A percentile compares a stretch with the other conserved stretches of the same genome.
Evolutionary conservation across 2,329 filamentous ascomycete species (phyloP).

Genomic region (Keithomyces neogunnii): DNA sequence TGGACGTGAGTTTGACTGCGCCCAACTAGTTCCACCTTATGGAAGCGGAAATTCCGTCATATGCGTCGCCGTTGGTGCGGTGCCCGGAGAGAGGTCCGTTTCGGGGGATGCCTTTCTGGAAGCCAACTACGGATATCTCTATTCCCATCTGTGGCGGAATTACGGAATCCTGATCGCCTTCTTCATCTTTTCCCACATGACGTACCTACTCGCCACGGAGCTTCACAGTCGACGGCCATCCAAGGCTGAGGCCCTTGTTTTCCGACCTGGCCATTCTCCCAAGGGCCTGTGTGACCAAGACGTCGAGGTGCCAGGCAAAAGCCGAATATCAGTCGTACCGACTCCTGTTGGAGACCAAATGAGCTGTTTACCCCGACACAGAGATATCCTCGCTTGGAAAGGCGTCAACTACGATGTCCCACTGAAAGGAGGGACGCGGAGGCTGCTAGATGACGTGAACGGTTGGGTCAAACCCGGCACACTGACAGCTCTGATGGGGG

Average conservation of each 20-base stretch:
- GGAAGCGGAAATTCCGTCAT: slow-evolving; percentile 15
- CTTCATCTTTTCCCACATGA: slow-evolving; percentile 51
- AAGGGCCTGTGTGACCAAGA: slow-evolving; percentile 20
- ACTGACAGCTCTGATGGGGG: slow-evolving; percentile 68
- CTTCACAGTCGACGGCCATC: slow-evolving; percentile 54
- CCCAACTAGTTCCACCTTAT: not conserved
- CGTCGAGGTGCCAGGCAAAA: slow-evolving; percentile 28
- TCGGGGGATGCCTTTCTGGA: slow-evolving; percentile 53
- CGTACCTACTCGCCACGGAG: slow-evolving; percentile 59
- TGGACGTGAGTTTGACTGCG: slow-evolving; percentile 37
- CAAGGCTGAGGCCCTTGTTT: slow-evolving; percentile 62
- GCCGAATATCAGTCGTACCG: slow-evolving; percentile 14
- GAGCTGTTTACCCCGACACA: slow-evolving; percentile 32
- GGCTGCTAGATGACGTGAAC: slow-evolving; percentile 68
- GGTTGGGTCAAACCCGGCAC: slow-evolving; percentile 90
- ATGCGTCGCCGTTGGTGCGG: slow-evolving; percentile 39
- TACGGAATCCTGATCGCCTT: slow-evolving; percentile 62
- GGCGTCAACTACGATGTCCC: slow-evolving; percentile 63
- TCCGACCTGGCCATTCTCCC: slow-evolving; percentile 47
- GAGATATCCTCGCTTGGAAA: slow-evolving; percentile 66
- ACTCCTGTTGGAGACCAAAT: slow-evolving; percentile 13
- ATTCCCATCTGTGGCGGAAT: slow-evolving; percentile 56
- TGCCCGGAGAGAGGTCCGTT: slow-evolving; percentile 37
- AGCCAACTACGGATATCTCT: slow-evolving; percentile 46
- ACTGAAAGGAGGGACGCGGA: slow-evolving; percentile 64